phyloP scores from a whole-genome alignment of 2,329 filamentous ascomycete genomes.

The Rhexocercosporidium sp. region DNA sequence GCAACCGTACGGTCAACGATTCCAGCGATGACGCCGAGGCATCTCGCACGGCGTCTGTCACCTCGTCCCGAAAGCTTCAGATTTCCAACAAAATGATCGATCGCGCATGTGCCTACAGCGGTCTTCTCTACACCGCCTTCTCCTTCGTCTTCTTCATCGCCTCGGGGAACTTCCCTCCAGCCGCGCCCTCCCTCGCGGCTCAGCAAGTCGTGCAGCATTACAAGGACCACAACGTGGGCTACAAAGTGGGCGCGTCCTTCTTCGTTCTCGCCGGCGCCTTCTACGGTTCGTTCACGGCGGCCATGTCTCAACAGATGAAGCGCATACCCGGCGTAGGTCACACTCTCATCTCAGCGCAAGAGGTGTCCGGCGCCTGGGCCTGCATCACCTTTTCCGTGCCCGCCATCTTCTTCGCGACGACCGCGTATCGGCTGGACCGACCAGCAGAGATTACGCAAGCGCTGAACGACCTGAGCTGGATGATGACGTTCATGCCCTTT shows the following conservation, averaged over 20 bases:
- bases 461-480: slow-evolving; percentile 31
- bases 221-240: slow-evolving; percentile 27
- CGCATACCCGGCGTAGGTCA: slow-evolving; percentile 31
- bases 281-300: slow-evolving; percentile 33
- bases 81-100: slow-evolving; percentile 2
- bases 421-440: slow-evolving; percentile 33
- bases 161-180: background rate
- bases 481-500: slow-evolving; percentile 19
- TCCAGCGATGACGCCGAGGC: background rate
- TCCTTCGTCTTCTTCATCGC: slow-evolving; percentile 1
- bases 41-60: background rate
- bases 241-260: slow-evolving; percentile 21
- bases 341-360: slow-evolving; percentile 25
- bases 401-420: slow-evolving; percentile 33
- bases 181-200: slow-evolving; percentile 14
- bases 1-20: background rate
- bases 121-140: background rate
- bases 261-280: slow-evolving; percentile 30
- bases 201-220: slow-evolving; percentile 32
- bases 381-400: slow-evolving; percentile 30
- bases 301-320: slow-evolving; percentile 35
- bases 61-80: background rate
- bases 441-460: slow-evolving; percentile 34
- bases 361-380: slow-evolving; percentile 29
- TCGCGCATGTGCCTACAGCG: slow-evolving; percentile 20